phyloP scores from a whole-genome alignment of 306 rosid genomes.

The Sicyos baderoa region DNA sequence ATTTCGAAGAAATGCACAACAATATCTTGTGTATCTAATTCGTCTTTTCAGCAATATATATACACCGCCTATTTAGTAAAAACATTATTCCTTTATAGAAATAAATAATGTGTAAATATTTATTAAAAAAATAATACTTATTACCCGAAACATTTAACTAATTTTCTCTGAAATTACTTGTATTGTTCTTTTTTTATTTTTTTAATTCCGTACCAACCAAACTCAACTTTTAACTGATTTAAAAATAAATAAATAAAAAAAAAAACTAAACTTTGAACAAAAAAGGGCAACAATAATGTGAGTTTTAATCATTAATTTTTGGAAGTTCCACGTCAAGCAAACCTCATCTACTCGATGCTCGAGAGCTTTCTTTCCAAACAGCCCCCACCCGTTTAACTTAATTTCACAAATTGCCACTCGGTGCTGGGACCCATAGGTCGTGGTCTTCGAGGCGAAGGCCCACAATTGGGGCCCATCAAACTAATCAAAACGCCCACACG shows the following conservation, averaged over 20 bases:
- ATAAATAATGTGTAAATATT: no score
- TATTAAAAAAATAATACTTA: no score
- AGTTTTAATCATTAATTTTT: not conserved
- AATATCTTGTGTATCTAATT: not conserved
- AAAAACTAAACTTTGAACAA: not conserved
- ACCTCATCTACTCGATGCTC: constrained; percentile 8
- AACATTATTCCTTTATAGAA: constrained; percentile 3
- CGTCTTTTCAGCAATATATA: not conserved
- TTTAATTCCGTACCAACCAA: no score
- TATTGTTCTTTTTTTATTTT: no score
- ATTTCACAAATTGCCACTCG: not conserved
- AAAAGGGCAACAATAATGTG: not conserved
- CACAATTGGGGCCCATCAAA: not conserved
- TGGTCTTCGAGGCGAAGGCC: not conserved
- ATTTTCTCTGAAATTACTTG: no score
- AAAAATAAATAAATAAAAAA: no score
- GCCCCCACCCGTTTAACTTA: not conserved
- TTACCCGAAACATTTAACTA: no score
- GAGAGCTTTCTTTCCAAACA: not conserved
- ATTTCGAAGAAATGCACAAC: not conserved
- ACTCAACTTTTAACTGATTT: no score
- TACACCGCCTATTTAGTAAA: not conserved
- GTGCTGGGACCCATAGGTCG: not conserved
- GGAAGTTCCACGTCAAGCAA: constrained; percentile 9
- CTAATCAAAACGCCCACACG: constrained; percentile 1